Base-by-base conservation (phyloP, 2,329 filamentous ascomycete species). In the Helotiales sp. region DNA sequence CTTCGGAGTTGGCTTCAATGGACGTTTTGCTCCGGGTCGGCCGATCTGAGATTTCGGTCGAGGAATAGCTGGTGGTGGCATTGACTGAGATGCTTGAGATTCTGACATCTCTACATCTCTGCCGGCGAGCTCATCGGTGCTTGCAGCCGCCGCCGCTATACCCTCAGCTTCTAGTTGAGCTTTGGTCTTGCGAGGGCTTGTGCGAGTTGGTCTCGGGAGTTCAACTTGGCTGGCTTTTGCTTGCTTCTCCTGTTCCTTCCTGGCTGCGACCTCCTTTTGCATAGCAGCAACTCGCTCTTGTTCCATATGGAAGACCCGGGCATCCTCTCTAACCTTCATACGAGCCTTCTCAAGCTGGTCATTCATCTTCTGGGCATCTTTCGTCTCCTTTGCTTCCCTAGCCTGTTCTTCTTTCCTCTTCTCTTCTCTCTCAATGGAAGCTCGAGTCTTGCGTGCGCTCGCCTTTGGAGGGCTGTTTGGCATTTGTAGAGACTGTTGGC, bases 251-350 rank as follows among this genome's bases (percentile, higher is more conserved):
- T 84, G 82, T 47, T 86, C 84, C 74, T 85, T 87, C 66, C 87
- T 85, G 6, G 83, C 80, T 1, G 81, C 80, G 45, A 85, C 73
- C 68, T 86, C 80, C 69, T 83, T 83, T 77, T 88, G 86, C 83
- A 86, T 82, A 0, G 80, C 79, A 37, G 81, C 82, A 50, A 84
- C 79, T 69, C 79, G 83, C 70, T 88, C 86, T 70, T 87, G 85
- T 69, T 89, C 86, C 71, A 86, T 80, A 75, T 82, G 87, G 69
- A 86, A 87, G 2, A 85, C 80, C 17, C 83, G 82, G 6, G 87
- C 91, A 76, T 91, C 92, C 71, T 90, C 87, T 6, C 89, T 84
- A 75, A 93, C 90, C 78, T 91, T 90, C 72, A 89, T 86, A 8
- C 90, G 86, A 50, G 85, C 87, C 74, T 89, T 91, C 70, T 91